phyloP scores from a whole-genome alignment of 495 filamentous ascomycete genomes.

The Aspergillus conjunctus region DNA sequence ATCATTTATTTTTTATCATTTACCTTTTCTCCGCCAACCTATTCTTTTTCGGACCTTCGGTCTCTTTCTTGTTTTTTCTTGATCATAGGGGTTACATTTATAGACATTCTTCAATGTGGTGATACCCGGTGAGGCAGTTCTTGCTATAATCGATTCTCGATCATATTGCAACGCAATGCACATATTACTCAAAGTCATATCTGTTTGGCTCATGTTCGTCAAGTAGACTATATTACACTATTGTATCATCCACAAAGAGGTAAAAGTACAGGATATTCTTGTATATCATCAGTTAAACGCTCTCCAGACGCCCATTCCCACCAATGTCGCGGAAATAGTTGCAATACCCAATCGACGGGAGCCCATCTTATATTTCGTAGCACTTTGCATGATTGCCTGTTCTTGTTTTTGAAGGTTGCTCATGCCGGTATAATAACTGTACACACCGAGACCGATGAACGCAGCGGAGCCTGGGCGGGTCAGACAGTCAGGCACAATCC shows the following conservation, averaged over 20 bases:
- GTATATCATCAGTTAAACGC: conserved; percentile 50
- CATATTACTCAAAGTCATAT: background rate
- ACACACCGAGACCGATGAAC: conserved; percentile 86
- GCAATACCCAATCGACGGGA: conserved; percentile 69
- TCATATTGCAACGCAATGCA: conserved; percentile 16
- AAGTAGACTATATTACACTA: background rate
- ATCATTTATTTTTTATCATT: conserved; percentile 19
- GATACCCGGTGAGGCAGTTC: conserved; percentile 47
- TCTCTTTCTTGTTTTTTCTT: conserved; percentile 13
- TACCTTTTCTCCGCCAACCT: conserved; percentile 20
- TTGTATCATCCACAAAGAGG: background rate
- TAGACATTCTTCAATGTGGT: conserved; percentile 43
- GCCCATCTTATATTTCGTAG: conserved; percentile 75
- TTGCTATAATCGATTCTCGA: conserved; percentile 34
- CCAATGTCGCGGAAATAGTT: conserved; percentile 67
- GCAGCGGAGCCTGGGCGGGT: conserved; percentile 66
- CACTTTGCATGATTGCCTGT: conserved; percentile 66
- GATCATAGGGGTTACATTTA: conserved; percentile 34
- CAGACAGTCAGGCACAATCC: background rate
- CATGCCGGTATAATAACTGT: conserved; percentile 82
- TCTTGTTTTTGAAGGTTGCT: conserved; percentile 70
- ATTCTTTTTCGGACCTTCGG: conserved; percentile 7
- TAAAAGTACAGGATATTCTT: conserved; percentile 16
- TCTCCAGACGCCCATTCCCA: conserved; percentile 67
- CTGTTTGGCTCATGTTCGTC: background rate